Percentiles rank a stretch among this genome's conserved stretches.
Conservation (phyloP, 306 rosid genomes). For the Cicer chorassanicum region DNA sequence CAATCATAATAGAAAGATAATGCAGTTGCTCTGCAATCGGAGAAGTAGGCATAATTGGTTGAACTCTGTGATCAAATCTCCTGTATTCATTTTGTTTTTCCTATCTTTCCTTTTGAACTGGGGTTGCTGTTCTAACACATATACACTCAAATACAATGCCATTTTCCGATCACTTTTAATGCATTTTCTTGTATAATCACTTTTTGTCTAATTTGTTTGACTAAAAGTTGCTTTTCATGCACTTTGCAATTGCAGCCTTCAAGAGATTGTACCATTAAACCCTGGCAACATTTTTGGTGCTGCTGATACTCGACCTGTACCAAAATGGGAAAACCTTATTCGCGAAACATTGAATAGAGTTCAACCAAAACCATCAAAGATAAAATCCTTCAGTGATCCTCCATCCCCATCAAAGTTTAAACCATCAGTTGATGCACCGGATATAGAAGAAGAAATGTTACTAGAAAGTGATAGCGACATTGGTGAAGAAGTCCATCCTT, state of each 20-base stretch:
- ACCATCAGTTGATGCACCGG: slow-evolving; percentile 65
- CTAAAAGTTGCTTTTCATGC: slow-evolving; percentile 30
- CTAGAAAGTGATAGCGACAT: slow-evolving; percentile 78
- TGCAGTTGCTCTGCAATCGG: too few species aligned
- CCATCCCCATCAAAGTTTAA: slow-evolving; percentile 90
- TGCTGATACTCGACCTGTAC: slow-evolving; percentile 77
- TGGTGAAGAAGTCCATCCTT: slow-evolving; percentile 84
- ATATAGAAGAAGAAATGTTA: slow-evolving; percentile 74
- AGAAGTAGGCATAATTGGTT: too few species aligned
- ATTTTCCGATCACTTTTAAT: slow-evolving; percentile 4
- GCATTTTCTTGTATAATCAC: too few species aligned
- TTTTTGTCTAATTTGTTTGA: slow-evolving; percentile 16
- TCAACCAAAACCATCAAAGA: slow-evolving; percentile 55
- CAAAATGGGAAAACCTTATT: slow-evolving; percentile 81
- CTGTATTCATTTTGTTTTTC: too few species aligned
- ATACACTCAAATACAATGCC: neutral
- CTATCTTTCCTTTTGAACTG: too few species aligned
- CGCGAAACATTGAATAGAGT: slow-evolving; percentile 74
- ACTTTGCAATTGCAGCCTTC: slow-evolving; percentile 66
- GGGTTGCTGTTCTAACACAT: too few species aligned
- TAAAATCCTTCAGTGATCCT: slow-evolving; percentile 89
- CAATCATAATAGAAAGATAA: too few species aligned
- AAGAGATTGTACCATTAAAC: slow-evolving; percentile 93
- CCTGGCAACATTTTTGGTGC: slow-evolving; percentile 90
- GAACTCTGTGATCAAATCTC: too few species aligned